phyloP scores from a whole-genome alignment of 495 filamentous ascomycete genomes.

The Podospora pseudocomata region DNA sequence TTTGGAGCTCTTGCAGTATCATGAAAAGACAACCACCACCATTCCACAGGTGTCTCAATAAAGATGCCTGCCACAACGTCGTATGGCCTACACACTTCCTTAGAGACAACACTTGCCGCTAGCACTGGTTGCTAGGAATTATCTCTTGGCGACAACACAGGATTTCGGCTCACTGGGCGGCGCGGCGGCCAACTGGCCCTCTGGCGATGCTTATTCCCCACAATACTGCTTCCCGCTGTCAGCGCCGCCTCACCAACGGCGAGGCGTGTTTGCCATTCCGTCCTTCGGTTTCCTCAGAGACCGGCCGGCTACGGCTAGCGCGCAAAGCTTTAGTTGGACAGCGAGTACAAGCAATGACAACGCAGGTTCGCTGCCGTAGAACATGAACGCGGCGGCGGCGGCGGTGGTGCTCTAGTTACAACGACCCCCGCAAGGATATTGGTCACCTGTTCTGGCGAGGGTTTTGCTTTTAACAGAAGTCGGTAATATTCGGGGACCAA shows the following conservation, averaged over 20 bases:
- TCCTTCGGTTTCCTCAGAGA: not conserved
- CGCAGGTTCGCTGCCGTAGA: not conserved
- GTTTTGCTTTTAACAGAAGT: not conserved
- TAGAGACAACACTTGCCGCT: not conserved
- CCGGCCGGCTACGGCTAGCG: not conserved
- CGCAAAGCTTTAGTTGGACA: not conserved
- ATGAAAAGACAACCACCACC: not conserved
- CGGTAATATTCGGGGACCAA: conserved; percentile 1
- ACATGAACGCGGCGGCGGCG: not conserved
- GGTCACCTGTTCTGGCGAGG: not conserved
- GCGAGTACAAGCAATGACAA: not conserved
- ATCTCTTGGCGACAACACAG: not conserved
- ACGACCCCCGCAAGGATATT: not conserved
- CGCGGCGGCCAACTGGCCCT: not conserved
- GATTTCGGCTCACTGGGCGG: not conserved
- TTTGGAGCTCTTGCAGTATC: not conserved
- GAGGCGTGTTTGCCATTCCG: not conserved
- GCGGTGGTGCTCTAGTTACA: not conserved
- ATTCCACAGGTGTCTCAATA: not conserved
- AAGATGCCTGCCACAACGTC: not conserved
- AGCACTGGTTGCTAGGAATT: not conserved
- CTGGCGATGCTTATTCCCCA: conserved; percentile 5
- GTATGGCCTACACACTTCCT: not conserved
- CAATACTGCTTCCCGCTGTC: not conserved
- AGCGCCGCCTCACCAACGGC: not conserved